phyloP scores from a whole-genome alignment of 805 yeast genomes.

The Candida railenensis region DNA sequence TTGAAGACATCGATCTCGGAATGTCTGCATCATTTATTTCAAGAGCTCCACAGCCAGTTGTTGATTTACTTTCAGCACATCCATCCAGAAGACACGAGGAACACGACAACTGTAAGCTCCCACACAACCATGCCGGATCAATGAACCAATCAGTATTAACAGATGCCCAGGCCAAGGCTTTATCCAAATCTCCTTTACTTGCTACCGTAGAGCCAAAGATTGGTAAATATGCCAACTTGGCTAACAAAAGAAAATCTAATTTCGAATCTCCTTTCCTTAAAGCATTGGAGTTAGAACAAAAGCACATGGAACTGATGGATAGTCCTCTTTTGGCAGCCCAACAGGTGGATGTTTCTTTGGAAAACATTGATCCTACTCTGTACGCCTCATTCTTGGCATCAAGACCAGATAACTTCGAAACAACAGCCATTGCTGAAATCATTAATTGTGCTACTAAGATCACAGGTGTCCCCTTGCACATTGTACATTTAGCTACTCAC shows the following conservation, averaged over 20 bases:
- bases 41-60: slow-evolving; percentile 39
- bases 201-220: slow-evolving; percentile 59
- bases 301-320: slow-evolving; percentile 12
- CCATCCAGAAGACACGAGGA: slow-evolving; percentile 17
- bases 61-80: slow-evolving; percentile 24
- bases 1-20: slow-evolving; percentile 34
- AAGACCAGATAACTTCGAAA: slow-evolving; percentile 86
- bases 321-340: slow-evolving; percentile 46
- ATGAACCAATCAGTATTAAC: slow-evolving; percentile 37
- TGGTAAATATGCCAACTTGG: slow-evolving; percentile 45
- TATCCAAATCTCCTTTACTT: slow-evolving; percentile 55
- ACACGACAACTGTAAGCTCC: slow-evolving; percentile 29
- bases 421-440: slow-evolving; percentile 75
- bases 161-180: slow-evolving; percentile 50
- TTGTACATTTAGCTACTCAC: slow-evolving; percentile 86
- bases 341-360: slow-evolving; percentile 37
- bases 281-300: slow-evolving; percentile 16
- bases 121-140: slow-evolving; percentile 34
- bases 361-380: slow-evolving; percentile 54
- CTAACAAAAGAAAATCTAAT: slow-evolving; percentile 20
- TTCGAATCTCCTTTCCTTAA: slow-evolving; percentile 22
- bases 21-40: slow-evolving; percentile 40
- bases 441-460: slow-evolving; percentile 57
- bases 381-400: slow-evolving; percentile 77
- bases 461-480: slow-evolving; percentile 72